phyloP scores from a whole-genome alignment of 169 alveolate species.

The Theileria parva region DNA sequence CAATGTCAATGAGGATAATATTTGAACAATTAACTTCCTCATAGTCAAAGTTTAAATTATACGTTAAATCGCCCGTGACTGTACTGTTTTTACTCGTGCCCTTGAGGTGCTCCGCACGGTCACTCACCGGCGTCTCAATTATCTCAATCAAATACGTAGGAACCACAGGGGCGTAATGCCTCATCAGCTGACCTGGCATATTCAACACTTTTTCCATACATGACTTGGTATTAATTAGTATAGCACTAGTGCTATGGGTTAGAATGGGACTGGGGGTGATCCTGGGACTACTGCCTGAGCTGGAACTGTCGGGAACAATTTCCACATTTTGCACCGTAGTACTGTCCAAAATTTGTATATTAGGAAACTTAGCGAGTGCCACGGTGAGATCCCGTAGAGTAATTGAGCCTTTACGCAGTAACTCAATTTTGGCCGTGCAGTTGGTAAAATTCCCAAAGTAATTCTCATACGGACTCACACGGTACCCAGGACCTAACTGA shows the following conservation, averaged over 20 bases:
- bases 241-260: too few species aligned
- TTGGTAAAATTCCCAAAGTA: not conserved
- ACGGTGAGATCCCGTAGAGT: not conserved
- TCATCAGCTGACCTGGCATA: too few species aligned
- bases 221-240: too few species aligned
- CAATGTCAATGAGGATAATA: conserved; percentile 48
- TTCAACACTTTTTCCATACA: too few species aligned
- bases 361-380: not conserved
- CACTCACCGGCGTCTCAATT: not conserved
- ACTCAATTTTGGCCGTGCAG: not conserved
- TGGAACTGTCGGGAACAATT: too few species aligned
- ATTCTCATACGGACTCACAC: not conserved
- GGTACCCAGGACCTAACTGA: not conserved
- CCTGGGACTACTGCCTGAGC: too few species aligned
- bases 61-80: not conserved
- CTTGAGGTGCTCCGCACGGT: not conserved
- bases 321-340: not conserved
- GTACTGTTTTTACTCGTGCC: not conserved
- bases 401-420: not conserved
- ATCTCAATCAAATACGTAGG: conserved; percentile 76
- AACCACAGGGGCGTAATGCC: conserved; percentile 90
- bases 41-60: not conserved
- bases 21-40: not conserved
- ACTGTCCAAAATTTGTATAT: not conserved
- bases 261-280: too few species aligned